Evolutionary conservation across 768 basidiomycete species (phyloP), one percentile per base, ranked within the genome.

Genomic region (Amyloporia xantha): DNA sequence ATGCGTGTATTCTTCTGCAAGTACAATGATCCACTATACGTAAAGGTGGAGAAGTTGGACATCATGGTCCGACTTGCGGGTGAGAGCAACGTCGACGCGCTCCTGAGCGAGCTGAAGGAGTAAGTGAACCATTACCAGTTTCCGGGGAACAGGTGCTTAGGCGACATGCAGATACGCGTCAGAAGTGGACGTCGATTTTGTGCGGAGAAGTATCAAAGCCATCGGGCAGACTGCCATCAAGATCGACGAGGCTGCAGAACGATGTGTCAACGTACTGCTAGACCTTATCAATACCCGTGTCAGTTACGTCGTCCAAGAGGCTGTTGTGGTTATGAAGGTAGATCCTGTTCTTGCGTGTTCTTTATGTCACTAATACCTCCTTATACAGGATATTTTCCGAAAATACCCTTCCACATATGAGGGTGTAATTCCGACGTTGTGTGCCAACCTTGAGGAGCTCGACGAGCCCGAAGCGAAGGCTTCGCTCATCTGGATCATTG

Each of bases 1-100:
- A 94, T 99, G 91, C 79, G 94, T 39, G 96, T 99, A 17, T 99
- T 99, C 66, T 99, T 98, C 75, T 97, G 95, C 82, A 99, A 99
- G 67, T 98, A 99, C 70, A 98, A 98, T 61, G 95, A 99, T 62
- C 95, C 95, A 4, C 71, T 95, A n/a, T 99, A 98, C 61, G 94
- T 98, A 65, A 99, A 99, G 67, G 81, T 97, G 45, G 96, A 97
- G 67, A 98, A 99, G 68, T 70, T 99, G 56, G 96, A 97, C 58
- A 96, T 98, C 63, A 99, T 99, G 96, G 89, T 97, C 44, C 77
- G 91, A 48, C 71, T 99, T 48, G 93, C 91, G 11, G 78, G 75
- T 19, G 95, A 97, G 53, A 83, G 79, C 66, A 99, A 97, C 58
- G 90, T 95, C 1, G 93, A 97, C 68, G 91, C 93, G 6, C 72